These are phyloP conservation scores for Trichoderma breve DNA, from an alignment of 2,329 filamentous ascomycete genomes.

Conservation along the genomic window DNA sequence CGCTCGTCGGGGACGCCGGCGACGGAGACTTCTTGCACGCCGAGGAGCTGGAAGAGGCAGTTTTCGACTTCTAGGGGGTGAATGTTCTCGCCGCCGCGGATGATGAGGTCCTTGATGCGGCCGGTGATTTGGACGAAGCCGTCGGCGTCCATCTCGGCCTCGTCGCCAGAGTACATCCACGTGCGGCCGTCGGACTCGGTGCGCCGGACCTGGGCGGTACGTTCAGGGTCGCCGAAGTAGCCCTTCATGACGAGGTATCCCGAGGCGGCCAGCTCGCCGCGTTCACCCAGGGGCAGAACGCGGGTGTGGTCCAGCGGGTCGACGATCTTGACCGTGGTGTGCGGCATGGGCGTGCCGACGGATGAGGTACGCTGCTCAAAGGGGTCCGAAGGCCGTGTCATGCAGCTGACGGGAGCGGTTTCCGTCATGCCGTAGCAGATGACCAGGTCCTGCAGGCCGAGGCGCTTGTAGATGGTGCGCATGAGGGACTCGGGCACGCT, in stretches of 20 bases:
- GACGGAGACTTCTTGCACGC: constrained; percentile 73
- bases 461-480: constrained; percentile 65
- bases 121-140: constrained; percentile 89
- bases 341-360: constrained; percentile 80
- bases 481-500: constrained; percentile 83
- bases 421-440: constrained; percentile 99
- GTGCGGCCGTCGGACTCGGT: constrained; percentile 44
- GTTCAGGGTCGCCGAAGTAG: constrained; percentile 74
- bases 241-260: constrained; percentile 90
- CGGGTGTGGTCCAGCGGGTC: constrained; percentile 57
- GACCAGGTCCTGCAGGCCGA: constrained; percentile 79
- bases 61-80: constrained; percentile 92
- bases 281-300: constrained; percentile 61
- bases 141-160: constrained; percentile 77
- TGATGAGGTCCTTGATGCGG: constrained; percentile 92
- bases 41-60: constrained; percentile 70
- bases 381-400: constrained; percentile 78
- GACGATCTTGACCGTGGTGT: constrained; percentile 76
- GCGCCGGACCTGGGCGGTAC: constrained; percentile 65
- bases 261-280: constrained; percentile 77
- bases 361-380: constrained; percentile 68
- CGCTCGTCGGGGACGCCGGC: constrained; percentile 78
- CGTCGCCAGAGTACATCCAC: constrained; percentile 94
- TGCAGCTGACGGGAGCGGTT: constrained; percentile 73
- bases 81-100: constrained; percentile 92